Conservation (phyloP, 345 rosid species). For the Dipteronia sinensis region DNA sequence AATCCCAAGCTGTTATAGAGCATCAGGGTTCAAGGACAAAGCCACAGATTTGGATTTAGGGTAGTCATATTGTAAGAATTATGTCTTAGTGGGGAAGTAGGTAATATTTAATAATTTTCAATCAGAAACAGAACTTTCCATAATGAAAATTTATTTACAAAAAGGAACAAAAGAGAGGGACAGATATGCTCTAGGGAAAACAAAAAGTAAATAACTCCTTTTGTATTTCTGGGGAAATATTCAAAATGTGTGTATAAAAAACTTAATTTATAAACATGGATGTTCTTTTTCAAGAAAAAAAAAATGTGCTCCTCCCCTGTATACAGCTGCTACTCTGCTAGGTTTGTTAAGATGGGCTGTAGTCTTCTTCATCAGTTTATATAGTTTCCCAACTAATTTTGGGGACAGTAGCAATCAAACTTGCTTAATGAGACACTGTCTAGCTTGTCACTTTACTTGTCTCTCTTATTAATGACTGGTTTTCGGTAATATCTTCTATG, state of each 20-base stretch:
- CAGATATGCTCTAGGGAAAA: neutral
- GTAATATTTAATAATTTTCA: neutral
- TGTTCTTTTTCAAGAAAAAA: neutral
- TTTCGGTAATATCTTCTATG: conserved; percentile 5
- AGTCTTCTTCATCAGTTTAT: neutral
- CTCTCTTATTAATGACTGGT: neutral
- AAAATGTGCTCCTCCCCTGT: neutral
- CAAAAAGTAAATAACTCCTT: neutral
- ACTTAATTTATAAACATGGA: neutral
- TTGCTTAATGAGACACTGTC: conserved; percentile 6
- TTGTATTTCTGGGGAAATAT: neutral
- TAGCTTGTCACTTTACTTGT: neutral
- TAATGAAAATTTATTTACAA: neutral
- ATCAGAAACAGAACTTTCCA: neutral
- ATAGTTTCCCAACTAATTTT: neutral
- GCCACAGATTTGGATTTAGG: neutral
- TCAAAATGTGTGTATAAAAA: neutral
- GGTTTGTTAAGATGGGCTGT: neutral
- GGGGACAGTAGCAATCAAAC: neutral
- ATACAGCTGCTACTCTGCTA: neutral
- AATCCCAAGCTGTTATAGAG: conserved; percentile 2
- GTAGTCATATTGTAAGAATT: neutral
- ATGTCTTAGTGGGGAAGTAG: neutral
- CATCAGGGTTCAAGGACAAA: neutral
- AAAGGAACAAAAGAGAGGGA: neutral